Conservation (phyloP, 106 monocot genomes). For the Phalaenopsis aphrodite region DNA sequence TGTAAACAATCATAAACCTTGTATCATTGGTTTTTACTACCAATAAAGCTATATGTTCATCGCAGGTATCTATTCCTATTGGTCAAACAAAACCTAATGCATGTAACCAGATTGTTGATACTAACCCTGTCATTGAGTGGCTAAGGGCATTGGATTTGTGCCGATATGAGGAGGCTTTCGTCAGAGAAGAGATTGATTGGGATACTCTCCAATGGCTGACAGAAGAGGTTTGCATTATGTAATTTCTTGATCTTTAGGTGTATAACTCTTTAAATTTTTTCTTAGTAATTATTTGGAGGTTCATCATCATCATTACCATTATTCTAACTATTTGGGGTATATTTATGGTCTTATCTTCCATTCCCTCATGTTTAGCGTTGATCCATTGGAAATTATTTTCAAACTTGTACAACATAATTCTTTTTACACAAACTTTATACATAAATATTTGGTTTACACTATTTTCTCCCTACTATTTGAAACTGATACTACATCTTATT, state of each 20-base stretch:
- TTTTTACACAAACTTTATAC: background rate
- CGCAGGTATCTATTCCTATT: conserved; percentile 35
- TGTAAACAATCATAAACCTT: background rate
- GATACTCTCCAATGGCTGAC: conserved; percentile 74
- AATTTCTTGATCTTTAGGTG: conserved; percentile 3
- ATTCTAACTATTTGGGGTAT: background rate
- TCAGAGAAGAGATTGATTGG: conserved; percentile 89
- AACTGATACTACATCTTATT: background rate
- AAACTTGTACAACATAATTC: background rate
- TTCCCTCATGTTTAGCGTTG: background rate
- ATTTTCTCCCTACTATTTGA: background rate
- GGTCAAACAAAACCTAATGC: conserved; percentile 15
- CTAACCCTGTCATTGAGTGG: conserved; percentile 53
- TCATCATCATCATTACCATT: background rate
- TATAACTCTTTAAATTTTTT: background rate
- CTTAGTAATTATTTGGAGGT: background rate
- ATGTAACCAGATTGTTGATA: conserved; percentile 23
- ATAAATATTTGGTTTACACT: background rate
- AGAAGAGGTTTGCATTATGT: conserved; percentile 65
- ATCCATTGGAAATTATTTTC: background rate
- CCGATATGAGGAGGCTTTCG: conserved; percentile 71
- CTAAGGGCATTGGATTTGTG: conserved; percentile 53
- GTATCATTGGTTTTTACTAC: background rate
- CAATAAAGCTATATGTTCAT: conserved; percentile 2
- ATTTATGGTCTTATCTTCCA: background rate